phyloP scores from a whole-genome alignment of 2,329 filamentous ascomycete genomes.

The Aspergillus brunneoviolaceus region DNA sequence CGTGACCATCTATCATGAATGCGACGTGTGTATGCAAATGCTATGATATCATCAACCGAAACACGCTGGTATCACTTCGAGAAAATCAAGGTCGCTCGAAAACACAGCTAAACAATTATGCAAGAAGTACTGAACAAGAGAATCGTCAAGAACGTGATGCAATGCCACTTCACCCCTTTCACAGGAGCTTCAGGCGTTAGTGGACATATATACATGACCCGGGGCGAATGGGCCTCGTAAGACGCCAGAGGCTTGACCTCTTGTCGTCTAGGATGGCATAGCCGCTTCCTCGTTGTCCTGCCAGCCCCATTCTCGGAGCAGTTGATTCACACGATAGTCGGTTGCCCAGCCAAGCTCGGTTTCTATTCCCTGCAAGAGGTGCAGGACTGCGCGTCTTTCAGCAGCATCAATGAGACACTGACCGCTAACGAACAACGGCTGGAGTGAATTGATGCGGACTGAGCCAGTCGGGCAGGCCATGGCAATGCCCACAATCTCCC shows the following conservation, averaged over 20 bases:
- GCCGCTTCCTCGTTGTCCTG: conserved; percentile 17
- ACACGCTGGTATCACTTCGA: not conserved
- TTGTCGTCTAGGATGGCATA: not conserved
- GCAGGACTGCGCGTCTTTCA: conserved; percentile 57
- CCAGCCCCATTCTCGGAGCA: conserved; percentile 46
- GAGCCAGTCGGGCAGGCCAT: conserved; percentile 58
- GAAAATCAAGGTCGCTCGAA: not conserved
- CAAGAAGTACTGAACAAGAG: not conserved
- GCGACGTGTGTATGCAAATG: not conserved
- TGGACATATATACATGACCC: not conserved
- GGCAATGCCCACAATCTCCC: conserved; percentile 62
- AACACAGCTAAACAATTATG: not conserved
- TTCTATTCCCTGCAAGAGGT: conserved; percentile 59
- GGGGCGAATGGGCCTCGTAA: no score
- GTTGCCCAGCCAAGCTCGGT: conserved; percentile 65
- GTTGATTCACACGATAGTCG: conserved; percentile 58
- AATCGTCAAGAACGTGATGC: not conserved
- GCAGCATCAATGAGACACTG: conserved; percentile 57
- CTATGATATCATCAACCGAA: not conserved
- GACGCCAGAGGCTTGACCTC: not conserved
- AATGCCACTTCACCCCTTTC: not conserved
- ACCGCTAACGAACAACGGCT: conserved; percentile 63
- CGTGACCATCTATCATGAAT: not conserved
- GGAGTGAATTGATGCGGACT: conserved; percentile 60
- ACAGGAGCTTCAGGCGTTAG: not conserved